Conservation (phyloP, 148 eudicot genomes). For the Chenopodium quinoa region DNA sequence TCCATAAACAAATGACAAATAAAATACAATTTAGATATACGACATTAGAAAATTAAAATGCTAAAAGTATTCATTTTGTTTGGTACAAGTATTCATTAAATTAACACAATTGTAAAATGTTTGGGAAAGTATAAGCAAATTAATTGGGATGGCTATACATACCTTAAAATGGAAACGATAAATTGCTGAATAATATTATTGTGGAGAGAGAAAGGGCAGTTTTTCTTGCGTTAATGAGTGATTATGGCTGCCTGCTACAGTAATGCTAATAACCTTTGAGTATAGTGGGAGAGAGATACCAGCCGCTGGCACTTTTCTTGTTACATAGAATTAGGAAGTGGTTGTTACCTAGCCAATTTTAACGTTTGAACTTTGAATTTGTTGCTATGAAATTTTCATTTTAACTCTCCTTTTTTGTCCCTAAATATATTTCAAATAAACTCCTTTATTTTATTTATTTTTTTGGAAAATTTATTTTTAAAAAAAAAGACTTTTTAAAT, state of each 20-base stretch:
- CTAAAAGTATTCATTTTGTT: neutral
- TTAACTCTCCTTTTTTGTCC: neutral
- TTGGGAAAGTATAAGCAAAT: neutral
- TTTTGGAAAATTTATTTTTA: too few relatives aligned
- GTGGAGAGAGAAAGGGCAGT: neutral
- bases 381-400: neutral
- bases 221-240: neutral
- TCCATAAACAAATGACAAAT: too few relatives aligned
- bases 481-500: too few relatives aligned
- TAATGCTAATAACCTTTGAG: neutral
- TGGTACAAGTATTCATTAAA: neutral
- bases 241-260: neutral
- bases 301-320: neutral
- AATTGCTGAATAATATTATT: neutral
- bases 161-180: neutral
- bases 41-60: neutral
- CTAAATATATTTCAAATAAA: neutral
- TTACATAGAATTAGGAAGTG: constrained; percentile 11
- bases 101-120: neutral
- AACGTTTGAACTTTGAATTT: neutral
- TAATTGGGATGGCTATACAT: neutral
- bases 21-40: too few relatives aligned
- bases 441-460: too few relatives aligned
- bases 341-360: constrained; percentile 13
- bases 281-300: constrained; percentile 4